phyloP scores from a whole-genome alignment of 2,329 filamentous ascomycete genomes.

The Xylariaceae sp. region DNA sequence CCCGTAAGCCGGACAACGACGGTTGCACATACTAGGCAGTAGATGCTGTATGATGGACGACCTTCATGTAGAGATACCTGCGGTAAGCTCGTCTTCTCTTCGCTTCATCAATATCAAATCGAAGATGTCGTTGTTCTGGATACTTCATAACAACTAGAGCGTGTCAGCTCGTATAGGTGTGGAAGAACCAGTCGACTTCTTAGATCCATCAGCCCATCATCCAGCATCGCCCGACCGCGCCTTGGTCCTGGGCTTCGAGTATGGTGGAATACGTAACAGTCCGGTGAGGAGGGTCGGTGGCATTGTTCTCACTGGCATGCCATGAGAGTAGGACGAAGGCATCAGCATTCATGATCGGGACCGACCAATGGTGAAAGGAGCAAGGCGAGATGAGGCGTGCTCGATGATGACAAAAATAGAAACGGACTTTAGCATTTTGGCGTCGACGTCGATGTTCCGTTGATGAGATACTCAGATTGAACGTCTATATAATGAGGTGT shows the following conservation, averaged over 20 bases:
- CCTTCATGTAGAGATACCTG: not conserved
- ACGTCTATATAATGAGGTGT: slow-evolving; percentile 10
- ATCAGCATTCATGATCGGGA: slow-evolving; percentile 3
- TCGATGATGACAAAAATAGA: slow-evolving; percentile 13
- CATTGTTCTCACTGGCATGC: not conserved
- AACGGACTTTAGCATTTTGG: not conserved
- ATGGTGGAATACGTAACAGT: not conserved
- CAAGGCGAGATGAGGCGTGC: not conserved
- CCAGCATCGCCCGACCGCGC: slow-evolving; percentile 1
- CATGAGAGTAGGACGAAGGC: not conserved
- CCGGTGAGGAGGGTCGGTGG: not conserved
- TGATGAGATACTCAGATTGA: slow-evolving; percentile 1
- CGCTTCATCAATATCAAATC: not conserved
- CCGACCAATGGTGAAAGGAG: slow-evolving; percentile 3
- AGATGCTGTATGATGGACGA: not conserved
- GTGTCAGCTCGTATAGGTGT: not conserved
- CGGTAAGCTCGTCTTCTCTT: not conserved
- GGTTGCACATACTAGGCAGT: not conserved
- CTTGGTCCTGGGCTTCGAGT: not conserved
- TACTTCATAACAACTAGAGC: not conserved
- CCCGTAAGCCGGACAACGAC: not conserved
- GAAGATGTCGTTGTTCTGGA: not conserved
- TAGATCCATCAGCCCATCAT: slow-evolving; percentile 8
- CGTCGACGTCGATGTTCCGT: not conserved
- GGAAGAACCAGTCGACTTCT: not conserved